Conservation (phyloP, 192 early-diverging fungal species). For the Backusella circina region DNA sequence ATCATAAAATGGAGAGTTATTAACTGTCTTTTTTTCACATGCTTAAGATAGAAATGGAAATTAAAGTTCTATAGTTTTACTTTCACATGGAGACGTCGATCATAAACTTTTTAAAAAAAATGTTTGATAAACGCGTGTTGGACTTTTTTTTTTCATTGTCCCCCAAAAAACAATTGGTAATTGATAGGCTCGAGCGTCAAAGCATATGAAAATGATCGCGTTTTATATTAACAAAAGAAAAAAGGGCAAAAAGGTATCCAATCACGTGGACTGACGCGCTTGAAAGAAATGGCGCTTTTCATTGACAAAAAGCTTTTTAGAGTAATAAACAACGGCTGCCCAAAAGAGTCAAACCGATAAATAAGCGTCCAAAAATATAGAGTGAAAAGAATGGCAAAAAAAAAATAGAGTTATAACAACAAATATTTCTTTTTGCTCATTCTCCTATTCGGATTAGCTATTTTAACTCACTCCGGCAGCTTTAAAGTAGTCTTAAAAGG, state of each 20-base stretch:
- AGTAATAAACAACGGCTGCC: background rate
- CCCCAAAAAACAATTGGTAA: background rate
- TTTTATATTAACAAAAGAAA: background rate
- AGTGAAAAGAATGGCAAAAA: background rate
- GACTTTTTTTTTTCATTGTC: background rate
- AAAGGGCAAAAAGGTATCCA: background rate
- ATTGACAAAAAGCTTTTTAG: background rate
- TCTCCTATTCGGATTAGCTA: background rate
- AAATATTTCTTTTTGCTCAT: background rate
- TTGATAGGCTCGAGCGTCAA: background rate
- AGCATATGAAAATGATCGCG: background rate
- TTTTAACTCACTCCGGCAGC: background rate
- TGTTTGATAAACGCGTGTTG: background rate
- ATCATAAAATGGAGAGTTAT: background rate
- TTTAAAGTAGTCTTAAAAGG: background rate
- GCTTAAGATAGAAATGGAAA: background rate
- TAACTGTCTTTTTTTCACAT: background rate
- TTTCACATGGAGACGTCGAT: slow-evolving; percentile 2
- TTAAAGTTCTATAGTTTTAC: background rate
- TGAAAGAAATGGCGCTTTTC: background rate
- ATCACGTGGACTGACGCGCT: background rate
- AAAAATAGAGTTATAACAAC: slow-evolving; percentile 3
- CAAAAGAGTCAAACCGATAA: background rate
- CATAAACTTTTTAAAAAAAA: background rate
- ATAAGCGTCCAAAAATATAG: background rate